These are phyloP conservation scores for Fistulifera solaris DNA, from an alignment of 108 stramenopile genomes.

Conservation along the genomic window DNA sequence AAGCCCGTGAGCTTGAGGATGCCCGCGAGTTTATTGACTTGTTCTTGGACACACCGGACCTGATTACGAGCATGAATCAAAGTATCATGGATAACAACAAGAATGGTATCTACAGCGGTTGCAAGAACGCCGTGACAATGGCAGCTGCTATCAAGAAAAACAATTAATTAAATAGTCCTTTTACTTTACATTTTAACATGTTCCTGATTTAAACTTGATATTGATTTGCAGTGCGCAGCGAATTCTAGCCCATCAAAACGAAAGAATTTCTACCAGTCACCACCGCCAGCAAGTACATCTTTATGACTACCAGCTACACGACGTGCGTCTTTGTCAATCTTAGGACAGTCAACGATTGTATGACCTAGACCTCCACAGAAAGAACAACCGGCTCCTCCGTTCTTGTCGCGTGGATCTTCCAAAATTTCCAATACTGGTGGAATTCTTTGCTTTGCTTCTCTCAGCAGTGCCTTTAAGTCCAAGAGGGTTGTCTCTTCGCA, in stretches of 20 bases:
- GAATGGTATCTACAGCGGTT: conserved; percentile 76
- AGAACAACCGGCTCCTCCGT: conserved; percentile 68
- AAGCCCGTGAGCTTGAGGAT: conserved; percentile 67
- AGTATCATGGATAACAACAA: conserved; percentile 61
- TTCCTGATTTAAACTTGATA: too few relatives aligned
- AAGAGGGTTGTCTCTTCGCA: conserved; percentile 88
- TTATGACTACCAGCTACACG: conserved; percentile 82
- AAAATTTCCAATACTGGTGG: conserved; percentile 96
- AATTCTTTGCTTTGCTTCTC: conserved; percentile 97
- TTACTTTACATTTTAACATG: too few relatives aligned
- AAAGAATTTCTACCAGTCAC: conserved; percentile 61
- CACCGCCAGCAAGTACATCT: conserved; percentile 81
- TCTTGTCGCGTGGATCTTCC: conserved; percentile 87
- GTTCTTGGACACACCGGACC: conserved; percentile 43
- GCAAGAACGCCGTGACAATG: conserved; percentile 68
- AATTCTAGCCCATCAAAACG: too few relatives aligned
- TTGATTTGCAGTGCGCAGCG: too few relatives aligned
- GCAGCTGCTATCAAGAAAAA: conserved; percentile 16
- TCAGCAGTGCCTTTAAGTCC: conserved; percentile 95
- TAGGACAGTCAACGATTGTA: conserved; percentile 96
- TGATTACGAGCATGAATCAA: conserved; percentile 67
- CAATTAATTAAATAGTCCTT: too few relatives aligned
- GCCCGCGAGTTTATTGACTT: conserved; percentile 62
- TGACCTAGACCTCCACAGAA: conserved; percentile 99
- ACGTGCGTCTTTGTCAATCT: conserved; percentile 96